Conservation (phyloP, 2,329 filamentous ascomycete species). For the Cladosporium halotolerans region DNA sequence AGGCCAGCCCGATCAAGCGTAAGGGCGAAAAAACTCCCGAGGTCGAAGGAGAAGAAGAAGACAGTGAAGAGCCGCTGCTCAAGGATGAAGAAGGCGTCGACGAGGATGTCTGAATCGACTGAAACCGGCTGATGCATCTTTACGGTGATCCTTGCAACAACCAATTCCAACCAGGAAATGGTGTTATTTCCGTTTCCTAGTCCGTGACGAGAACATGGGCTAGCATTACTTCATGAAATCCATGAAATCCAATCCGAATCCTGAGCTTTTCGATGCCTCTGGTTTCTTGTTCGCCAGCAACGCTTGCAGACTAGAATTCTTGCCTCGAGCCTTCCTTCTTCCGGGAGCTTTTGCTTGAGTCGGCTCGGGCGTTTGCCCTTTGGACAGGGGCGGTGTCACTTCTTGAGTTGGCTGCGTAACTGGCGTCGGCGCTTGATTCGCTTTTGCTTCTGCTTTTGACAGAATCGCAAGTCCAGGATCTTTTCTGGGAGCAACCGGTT, state of each 20-base stretch:
- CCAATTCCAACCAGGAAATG: too few species aligned
- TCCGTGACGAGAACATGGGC: background rate
- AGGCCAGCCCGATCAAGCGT: conserved; percentile 3
- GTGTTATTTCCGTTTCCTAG: background rate
- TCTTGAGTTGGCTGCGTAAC: background rate
- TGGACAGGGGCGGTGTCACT: background rate
- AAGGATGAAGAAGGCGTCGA: background rate
- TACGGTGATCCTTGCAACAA: too few species aligned
- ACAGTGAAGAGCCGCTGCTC: background rate
- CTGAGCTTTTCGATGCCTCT: conserved; percentile 3
- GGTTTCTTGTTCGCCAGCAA: conserved; percentile 5
- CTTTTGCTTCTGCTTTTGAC: background rate
- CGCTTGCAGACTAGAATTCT: conserved; percentile 10
- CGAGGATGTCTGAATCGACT: background rate
- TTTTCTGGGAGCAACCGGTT: background rate
- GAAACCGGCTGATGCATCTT: too few species aligned
- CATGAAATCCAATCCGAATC: conserved; percentile 12
- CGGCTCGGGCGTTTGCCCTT: background rate
- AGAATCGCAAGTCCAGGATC: background rate
- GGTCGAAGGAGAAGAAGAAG: background rate
- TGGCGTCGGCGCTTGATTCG: background rate
- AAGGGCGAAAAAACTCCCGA: background rate
- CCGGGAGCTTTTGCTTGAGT: background rate
- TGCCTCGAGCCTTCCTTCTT: conserved; percentile 9
- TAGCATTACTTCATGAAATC: conserved; percentile 11